phyloP scores from a whole-genome alignment of 139 green algal genomes.

The Picochlorum sp. region DNA sequence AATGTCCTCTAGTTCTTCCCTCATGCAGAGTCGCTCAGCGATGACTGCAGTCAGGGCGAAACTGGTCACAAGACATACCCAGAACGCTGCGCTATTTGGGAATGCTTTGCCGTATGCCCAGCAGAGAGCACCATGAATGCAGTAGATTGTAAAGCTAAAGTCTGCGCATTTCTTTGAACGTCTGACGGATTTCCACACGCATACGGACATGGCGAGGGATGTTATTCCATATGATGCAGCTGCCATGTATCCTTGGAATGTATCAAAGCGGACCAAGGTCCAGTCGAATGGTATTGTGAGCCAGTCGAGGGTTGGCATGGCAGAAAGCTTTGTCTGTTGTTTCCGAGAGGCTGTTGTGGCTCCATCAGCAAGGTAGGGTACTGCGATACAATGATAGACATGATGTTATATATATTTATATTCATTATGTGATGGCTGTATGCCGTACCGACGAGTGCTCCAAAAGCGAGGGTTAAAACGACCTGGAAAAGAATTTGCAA shows the following conservation, averaged over 20 bases:
- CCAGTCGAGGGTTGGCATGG: neutral
- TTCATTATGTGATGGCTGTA: no score
- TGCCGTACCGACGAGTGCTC: no score
- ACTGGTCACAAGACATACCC: slow-evolving; percentile 30
- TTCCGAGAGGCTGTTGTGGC: no score
- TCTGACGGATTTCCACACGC: slow-evolving; percentile 44
- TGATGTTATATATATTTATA: no score
- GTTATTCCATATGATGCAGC: slow-evolving; percentile 44
- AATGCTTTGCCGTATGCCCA: slow-evolving; percentile 48
- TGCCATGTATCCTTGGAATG: slow-evolving; percentile 47
- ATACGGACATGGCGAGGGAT: slow-evolving; percentile 33
- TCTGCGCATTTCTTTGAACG: slow-evolving; percentile 94
- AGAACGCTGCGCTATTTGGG: slow-evolving; percentile 63
- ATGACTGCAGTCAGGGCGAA: slow-evolving; percentile 69
- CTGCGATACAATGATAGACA: no score
- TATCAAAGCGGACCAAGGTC: slow-evolving; percentile 31
- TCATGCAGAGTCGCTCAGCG: slow-evolving; percentile 85
- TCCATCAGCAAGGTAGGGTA: no score
- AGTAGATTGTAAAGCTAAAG: slow-evolving; percentile 75
- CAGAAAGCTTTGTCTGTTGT: no score
- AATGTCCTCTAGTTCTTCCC: slow-evolving; percentile 84
- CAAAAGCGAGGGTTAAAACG: no score
- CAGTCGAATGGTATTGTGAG: slow-evolving; percentile 41
- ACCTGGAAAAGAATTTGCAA: no score
- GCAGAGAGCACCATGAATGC: slow-evolving; percentile 61